Evolutionary conservation across 179 eudicot species (phyloP).

Genomic region (Carnegiea gigantea): DNA sequence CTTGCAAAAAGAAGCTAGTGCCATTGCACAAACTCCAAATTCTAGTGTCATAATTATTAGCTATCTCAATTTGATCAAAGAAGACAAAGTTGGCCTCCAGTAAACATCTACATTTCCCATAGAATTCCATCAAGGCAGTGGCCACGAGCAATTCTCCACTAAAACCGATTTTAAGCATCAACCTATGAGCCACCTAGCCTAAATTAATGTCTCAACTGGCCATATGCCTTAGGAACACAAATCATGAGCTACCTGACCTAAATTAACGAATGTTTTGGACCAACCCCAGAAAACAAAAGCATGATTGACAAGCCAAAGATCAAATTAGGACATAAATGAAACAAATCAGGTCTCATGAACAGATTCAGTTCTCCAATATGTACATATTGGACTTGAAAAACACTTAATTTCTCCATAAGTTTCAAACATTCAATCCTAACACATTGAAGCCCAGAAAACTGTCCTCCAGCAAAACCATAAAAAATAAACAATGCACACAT

Average conservation of each 20-base stretch:
- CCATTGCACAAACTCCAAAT: slow-evolving; percentile 38
- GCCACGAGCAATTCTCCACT: slow-evolving; percentile 34
- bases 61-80: slow-evolving; percentile 31
- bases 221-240: slow-evolving; percentile 62
- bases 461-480: not conserved
- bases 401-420: not conserved
- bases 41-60: slow-evolving; percentile 31
- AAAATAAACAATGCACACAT: not conserved
- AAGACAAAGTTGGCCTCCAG: slow-evolving; percentile 42
- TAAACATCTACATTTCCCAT: slow-evolving; percentile 43
- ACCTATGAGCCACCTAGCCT: slow-evolving; percentile 64
- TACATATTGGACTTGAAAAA: slow-evolving; percentile 18
- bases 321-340: not conserved
- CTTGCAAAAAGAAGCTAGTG: no score
- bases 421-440: no score
- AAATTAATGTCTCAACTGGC: slow-evolving; percentile 32
- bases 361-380: slow-evolving; percentile 18
- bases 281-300: not conserved
- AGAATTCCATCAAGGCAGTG: slow-evolving; percentile 50
- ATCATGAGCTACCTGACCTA: slow-evolving; percentile 32
- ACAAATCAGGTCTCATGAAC: slow-evolving; percentile 9
- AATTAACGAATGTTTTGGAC: not conserved
- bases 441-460: not conserved
- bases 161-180: slow-evolving; percentile 50
- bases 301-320: not conserved